These are phyloP conservation scores for Zea luxurians DNA, from an alignment of 176 grass and related monocot genomes.

Conservation along the genomic window DNA sequence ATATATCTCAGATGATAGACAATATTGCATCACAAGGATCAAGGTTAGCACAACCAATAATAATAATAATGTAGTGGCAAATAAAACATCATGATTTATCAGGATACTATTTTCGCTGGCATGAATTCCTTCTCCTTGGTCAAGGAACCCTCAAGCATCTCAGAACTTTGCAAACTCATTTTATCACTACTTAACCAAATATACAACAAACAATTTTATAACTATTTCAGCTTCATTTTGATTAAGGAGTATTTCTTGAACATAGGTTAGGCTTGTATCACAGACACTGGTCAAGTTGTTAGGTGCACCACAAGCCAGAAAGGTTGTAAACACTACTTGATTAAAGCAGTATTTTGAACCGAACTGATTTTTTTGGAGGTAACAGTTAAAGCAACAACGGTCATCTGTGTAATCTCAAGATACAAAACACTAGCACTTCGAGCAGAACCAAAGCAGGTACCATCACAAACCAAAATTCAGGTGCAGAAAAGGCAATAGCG, in stretches of 20 bases:
- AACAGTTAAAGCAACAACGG: neutral
- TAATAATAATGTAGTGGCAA: neutral
- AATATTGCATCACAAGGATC: neutral
- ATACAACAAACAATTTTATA: neutral
- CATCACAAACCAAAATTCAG: neutral
- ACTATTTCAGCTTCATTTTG: conserved; percentile 12
- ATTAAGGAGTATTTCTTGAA: conserved; percentile 18
- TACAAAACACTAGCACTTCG: neutral
- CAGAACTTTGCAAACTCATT: neutral
- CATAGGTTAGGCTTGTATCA: conserved; percentile 9
- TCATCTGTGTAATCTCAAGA: neutral
- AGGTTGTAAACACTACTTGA: neutral
- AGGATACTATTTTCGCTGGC: neutral
- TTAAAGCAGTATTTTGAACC: neutral
- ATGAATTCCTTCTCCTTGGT: neutral
- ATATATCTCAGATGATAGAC: neutral
- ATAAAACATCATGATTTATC: neutral
- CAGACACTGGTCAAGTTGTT: neutral
- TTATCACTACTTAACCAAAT: neutral
- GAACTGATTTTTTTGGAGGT: neutral
- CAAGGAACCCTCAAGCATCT: neutral
- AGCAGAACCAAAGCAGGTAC: neutral
- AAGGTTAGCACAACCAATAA: neutral
- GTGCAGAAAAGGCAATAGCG: neutral
- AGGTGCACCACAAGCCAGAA: neutral